Percentiles rank a stretch among this genome's conserved stretches.
Evolutionary conservation across 2,329 filamentous ascomycete genomes (phyloP).

Genomic region (Aspergillus arachidicola): DNA sequence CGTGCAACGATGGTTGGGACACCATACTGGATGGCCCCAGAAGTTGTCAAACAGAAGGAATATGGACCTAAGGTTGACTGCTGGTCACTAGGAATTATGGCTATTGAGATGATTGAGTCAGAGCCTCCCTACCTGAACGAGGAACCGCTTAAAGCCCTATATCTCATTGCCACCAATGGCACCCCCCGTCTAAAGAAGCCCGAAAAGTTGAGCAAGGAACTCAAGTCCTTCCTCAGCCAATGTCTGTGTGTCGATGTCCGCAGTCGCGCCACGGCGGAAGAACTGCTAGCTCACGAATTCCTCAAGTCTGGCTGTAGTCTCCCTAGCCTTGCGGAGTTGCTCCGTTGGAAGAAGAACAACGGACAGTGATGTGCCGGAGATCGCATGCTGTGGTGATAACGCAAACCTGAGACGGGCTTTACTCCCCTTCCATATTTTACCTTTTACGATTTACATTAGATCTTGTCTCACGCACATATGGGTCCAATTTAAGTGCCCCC

Average conservation of each 20-base stretch:
- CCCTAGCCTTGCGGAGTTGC: slow-evolving; percentile 78
- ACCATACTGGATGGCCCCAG: slow-evolving; percentile 99
- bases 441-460: slow-evolving; percentile 25
- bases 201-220: slow-evolving; percentile 94
- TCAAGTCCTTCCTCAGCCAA: slow-evolving; percentile 94
- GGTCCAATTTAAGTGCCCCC: slow-evolving; percentile 31
- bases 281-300: slow-evolving; percentile 91
- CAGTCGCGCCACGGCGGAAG: slow-evolving; percentile 86
- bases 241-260: slow-evolving; percentile 97
- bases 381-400: slow-evolving; percentile 1
- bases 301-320: slow-evolving; percentile 87
- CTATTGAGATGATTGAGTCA: slow-evolving; percentile 99
- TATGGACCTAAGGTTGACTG: slow-evolving; percentile 98
- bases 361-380: slow-evolving; percentile 33
- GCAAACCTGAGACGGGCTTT: background rate
- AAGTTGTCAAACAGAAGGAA: slow-evolving; percentile 99
- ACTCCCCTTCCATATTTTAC: slow-evolving; percentile 12
- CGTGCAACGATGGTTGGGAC: slow-evolving; percentile 99
- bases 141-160: slow-evolving; percentile 94
- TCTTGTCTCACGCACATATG: slow-evolving; percentile 34
- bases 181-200: slow-evolving; percentile 97
- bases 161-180: slow-evolving; percentile 96
- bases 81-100: slow-evolving; percentile 99
- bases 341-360: slow-evolving; percentile 65
- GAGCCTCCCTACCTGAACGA: slow-evolving; percentile 98